Evolutionary conservation across 2,329 filamentous ascomycete species (phyloP).

Genomic region (Pseudofabraea citricarpa): DNA sequence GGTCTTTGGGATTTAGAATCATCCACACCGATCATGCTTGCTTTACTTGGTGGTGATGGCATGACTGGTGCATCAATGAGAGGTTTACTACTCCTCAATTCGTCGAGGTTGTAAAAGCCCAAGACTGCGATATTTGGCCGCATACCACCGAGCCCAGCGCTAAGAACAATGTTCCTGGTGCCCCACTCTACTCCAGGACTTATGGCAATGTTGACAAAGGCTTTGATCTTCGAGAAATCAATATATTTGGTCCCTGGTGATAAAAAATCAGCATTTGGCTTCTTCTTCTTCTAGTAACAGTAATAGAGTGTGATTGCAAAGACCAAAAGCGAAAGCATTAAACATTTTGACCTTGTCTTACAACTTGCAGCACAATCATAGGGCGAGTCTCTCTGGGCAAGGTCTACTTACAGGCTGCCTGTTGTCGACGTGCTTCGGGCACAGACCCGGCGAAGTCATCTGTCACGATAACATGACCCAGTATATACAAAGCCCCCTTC

Average conservation of each 20-base stretch:
- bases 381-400: too few relatives aligned
- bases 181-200: conserved; percentile 83
- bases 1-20: conserved; percentile 26
- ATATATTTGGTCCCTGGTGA: conserved; percentile 70
- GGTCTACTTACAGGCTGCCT: conserved; percentile 47
- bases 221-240: conserved; percentile 80
- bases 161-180: conserved; percentile 74
- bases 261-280: too few relatives aligned
- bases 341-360: too few relatives aligned
- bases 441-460: conserved; percentile 76
- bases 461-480: conserved; percentile 84
- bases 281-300: too few relatives aligned
- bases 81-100: conserved; percentile 58
- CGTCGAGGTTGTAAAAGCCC: conserved; percentile 76
- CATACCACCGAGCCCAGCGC: conserved; percentile 82
- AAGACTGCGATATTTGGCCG: conserved; percentile 81
- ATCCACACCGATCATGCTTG: conserved; percentile 22
- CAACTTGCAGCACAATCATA: too few relatives aligned
- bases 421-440: conserved; percentile 75
- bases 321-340: too few relatives aligned
- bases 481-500: conserved; percentile 75
- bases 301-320: too few relatives aligned
- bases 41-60: conserved; percentile 30
- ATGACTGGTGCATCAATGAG: conserved; percentile 51
- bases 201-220: conserved; percentile 82